Conservation (phyloP, 805 yeast genomes). For the Saturnispora galanensis region DNA sequence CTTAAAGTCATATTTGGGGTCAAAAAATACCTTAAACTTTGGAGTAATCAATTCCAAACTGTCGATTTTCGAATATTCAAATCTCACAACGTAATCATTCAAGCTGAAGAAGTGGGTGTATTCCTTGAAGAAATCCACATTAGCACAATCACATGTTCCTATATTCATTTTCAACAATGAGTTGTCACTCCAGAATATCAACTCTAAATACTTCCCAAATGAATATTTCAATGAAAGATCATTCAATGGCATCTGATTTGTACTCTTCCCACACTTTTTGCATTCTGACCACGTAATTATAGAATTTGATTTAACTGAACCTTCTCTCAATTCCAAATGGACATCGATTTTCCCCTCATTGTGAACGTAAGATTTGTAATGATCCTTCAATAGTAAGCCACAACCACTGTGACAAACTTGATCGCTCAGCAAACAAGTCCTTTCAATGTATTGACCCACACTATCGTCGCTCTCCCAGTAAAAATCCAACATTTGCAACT, state of each 20-base stretch:
- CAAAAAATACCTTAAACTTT: conserved; percentile 57
- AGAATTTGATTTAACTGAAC: conserved; percentile 48
- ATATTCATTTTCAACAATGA: conserved; percentile 7
- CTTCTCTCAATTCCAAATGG: conserved; percentile 46
- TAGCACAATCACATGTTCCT: conserved; percentile 41
- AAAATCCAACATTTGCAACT: conserved; percentile 69
- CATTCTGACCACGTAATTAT: conserved; percentile 91
- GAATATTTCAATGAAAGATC: conserved; percentile 85
- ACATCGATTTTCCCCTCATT: conserved; percentile 78
- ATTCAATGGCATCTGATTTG: conserved; percentile 75
- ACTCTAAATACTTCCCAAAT: conserved; percentile 85
- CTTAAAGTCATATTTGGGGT: conserved; percentile 56
- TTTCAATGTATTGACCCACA: conserved; percentile 82
- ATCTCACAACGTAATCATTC: conserved; percentile 64
- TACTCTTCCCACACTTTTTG: conserved; percentile 60
- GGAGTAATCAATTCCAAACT: conserved; percentile 77
- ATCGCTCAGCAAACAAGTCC: conserved; percentile 55
- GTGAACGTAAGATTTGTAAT: conserved; percentile 80
- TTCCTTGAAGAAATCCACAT: conserved; percentile 71
- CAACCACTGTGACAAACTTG: conserved; percentile 75
- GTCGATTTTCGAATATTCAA: conserved; percentile 70
- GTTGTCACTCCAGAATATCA: conserved; percentile 53
- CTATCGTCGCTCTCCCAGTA: conserved; percentile 89
- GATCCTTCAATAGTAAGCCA: conserved; percentile 58
- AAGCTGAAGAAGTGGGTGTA: conserved; percentile 80